These are phyloP conservation scores for Fusarium avenaceum DNA, from an alignment of 2,329 filamentous ascomycete species.

Conservation along the genomic window DNA sequence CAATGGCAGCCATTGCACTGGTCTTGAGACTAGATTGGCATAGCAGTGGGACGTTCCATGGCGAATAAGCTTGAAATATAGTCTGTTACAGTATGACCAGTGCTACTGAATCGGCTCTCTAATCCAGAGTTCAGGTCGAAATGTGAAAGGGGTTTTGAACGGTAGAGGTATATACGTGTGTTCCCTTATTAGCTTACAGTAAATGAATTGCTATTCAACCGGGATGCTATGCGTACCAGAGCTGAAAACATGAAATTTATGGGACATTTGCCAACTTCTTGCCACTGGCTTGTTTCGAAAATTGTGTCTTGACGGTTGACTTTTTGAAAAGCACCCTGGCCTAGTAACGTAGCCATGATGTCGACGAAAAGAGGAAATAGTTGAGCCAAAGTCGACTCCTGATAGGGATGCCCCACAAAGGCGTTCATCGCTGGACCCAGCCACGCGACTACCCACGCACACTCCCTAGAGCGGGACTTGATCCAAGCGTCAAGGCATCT, in stretches of 20 bases:
- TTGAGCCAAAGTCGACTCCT: slow-evolving; percentile 41
- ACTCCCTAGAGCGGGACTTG: slow-evolving; percentile 41
- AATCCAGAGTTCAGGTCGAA: neutral
- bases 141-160: neutral
- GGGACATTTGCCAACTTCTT: slow-evolving; percentile 1
- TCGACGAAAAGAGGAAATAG: slow-evolving; percentile 26
- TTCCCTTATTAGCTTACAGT: neutral
- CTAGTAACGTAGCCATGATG: slow-evolving; percentile 14
- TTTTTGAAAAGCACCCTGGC: neutral
- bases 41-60: slow-evolving; percentile 33
- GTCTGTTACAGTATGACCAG: slow-evolving; percentile 33
- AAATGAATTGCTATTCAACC: neutral
- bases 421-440: slow-evolving; percentile 41
- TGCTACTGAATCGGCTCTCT: slow-evolving; percentile 13
- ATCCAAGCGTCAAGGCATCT: slow-evolving; percentile 44
- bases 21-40: slow-evolving; percentile 17
- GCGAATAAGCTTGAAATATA: slow-evolving; percentile 21
- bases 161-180: too few relatives aligned
- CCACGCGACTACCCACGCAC: slow-evolving; percentile 49
- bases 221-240: neutral
- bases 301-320: neutral
- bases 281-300: slow-evolving; percentile 22
- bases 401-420: slow-evolving; percentile 36
- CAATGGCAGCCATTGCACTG: slow-evolving; percentile 19
- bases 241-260: slow-evolving; percentile 1